Percentiles rank a stretch among this genome's conserved stretches.
These are phyloP conservation scores for Penicillium parvum DNA, from an alignment of 495 filamentous ascomycete genomes.

Conservation along the genomic window DNA sequence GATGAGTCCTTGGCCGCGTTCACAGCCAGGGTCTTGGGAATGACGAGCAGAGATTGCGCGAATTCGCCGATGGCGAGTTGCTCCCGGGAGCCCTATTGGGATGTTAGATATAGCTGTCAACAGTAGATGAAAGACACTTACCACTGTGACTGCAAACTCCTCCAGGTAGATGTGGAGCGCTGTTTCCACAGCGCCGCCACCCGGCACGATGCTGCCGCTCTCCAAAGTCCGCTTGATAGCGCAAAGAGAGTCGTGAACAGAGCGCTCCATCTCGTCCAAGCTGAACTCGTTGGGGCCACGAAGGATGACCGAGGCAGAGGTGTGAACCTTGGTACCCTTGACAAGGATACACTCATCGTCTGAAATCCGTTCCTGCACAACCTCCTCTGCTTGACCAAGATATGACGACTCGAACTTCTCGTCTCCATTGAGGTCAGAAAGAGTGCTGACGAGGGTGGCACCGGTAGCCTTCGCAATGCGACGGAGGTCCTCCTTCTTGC, in stretches of 20 bases:
- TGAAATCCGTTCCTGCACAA: conserved; percentile 93
- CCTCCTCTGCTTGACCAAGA: conserved; percentile 89
- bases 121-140: conserved; percentile 41
- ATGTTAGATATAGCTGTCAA: neutral
- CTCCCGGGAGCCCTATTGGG: conserved; percentile 74
- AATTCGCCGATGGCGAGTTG: conserved; percentile 98
- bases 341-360: conserved; percentile 98
- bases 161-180: conserved; percentile 98
- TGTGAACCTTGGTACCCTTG: conserved; percentile 91
- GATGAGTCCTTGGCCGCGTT: conserved; percentile 96
- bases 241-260: conserved; percentile 92
- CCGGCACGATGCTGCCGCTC: conserved; percentile 93
- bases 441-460: conserved; percentile 82
- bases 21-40: conserved; percentile 94
- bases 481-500: conserved; percentile 97
- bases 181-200: conserved; percentile 96
- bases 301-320: conserved; percentile 92
- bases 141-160: conserved; percentile 97
- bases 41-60: conserved; percentile 85
- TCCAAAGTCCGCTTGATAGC: conserved; percentile 96
- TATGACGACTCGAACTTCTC: conserved; percentile 90
- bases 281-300: conserved; percentile 94
- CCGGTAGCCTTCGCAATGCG: conserved; percentile 95
- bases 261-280: conserved; percentile 99
- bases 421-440: conserved; percentile 96